phyloP scores from a whole-genome alignment of 441 rosid genomes.

The Populus hybrid region DNA sequence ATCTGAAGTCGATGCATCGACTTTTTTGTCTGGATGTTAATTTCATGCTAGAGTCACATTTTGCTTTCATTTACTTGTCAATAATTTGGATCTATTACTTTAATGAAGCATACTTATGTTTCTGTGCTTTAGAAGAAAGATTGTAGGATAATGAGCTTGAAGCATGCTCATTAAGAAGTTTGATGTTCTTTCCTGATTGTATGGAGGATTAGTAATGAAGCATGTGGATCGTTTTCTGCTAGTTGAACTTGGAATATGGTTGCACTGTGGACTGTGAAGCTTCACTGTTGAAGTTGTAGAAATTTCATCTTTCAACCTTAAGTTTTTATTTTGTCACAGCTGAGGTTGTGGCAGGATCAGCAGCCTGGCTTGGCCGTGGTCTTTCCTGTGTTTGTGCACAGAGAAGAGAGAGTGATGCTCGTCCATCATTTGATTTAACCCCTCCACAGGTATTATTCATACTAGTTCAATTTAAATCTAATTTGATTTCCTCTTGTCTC shows the following conservation, averaged over 20 bases:
- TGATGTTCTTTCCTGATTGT: not conserved
- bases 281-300: conserved; percentile 2
- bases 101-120: not conserved
- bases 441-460: conserved; percentile 62
- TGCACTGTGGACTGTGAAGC: not conserved
- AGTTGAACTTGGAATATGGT: not conserved
- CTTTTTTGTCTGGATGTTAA: not conserved
- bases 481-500: not conserved
- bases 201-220: not conserved
- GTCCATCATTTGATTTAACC: conserved; percentile 88
- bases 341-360: conserved; percentile 97
- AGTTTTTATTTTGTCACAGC: conserved; percentile 54
- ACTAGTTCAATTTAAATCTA: not conserved
- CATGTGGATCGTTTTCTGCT: not conserved
- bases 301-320: conserved; percentile 25
- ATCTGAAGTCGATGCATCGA: not conserved
- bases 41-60: not conserved
- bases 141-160: not conserved
- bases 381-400: conserved; percentile 98
- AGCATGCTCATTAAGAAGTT: not conserved
- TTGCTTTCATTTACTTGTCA: not conserved
- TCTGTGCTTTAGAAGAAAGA: not conserved
- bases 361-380: conserved; percentile 97
- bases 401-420: conserved; percentile 80
- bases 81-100: not conserved